Evolutionary conservation across 208 protist species (phyloP), one percentile per base, ranked within the genome.

Genomic region (Trypanosoma boissoni): DNA sequence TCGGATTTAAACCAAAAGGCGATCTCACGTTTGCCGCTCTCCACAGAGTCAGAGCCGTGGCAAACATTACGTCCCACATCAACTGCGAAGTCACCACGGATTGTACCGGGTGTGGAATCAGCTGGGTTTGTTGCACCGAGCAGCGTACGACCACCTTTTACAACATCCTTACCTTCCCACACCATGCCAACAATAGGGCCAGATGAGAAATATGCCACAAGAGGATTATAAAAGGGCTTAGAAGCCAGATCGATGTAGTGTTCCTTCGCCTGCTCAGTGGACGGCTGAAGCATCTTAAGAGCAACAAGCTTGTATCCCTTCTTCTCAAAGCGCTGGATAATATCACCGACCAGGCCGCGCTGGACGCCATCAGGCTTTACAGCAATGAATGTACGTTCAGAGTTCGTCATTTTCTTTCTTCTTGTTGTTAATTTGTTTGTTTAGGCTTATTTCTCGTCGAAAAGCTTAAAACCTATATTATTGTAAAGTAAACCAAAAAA

Each of bases 131-230:
- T 99, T 37, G 86, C 92, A 61, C 98, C 98, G 41, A 99, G 85
- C 37, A 99, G 84, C 45, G 75, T 62, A 67, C 97, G 96, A 60
- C 86, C 95, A 58, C 78, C 83, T 63, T 91, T 91, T 64, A 99
- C 92, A 53, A 94, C 96, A 60, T 88, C 89, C 67, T 95, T 95
- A 64, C 98, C 98, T 79, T 99, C 96, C 92, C 91, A 98, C 50
- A 98, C 95, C 95, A 99, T 99, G 45, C 91, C 92, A 65, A 98
- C 88, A 62, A 99, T 97, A 54, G 98, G 97, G 68, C 97, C 97
- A 24, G 90, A 97, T 43, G 91, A 93, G 63, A 99, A 92, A 89
- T 97, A 99, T 43, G 85, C 62, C 59, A 97, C 80, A 39, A 99
- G 90, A 32, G 74, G 74, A 49, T 54, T 51, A 78, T 97, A 99